Percentiles rank a stretch among this genome's conserved stretches.
Evolutionary conservation across 257 asterid genomes (phyloP).

Genomic region (Capsicum rhomboideum): DNA sequence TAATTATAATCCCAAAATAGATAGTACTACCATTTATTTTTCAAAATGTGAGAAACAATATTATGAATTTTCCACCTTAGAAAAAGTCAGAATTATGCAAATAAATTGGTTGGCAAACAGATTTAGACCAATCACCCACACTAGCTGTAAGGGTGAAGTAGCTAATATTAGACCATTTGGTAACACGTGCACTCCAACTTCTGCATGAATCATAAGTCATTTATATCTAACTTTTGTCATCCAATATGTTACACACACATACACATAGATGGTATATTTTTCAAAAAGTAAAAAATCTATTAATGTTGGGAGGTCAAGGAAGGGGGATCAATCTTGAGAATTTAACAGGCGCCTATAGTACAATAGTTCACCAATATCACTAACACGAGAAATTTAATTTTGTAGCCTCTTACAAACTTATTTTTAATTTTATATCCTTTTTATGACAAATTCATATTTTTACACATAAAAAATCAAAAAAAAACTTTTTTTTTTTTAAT

Average conservation of each 20-base stretch:
- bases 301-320: not conserved
- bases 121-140: not conserved
- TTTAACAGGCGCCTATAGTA: not conserved
- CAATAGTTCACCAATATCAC: too few relatives aligned
- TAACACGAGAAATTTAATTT: too few relatives aligned
- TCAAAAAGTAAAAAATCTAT: not conserved
- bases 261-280: not conserved
- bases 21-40: not conserved
- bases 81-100: not conserved
- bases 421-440: too few relatives aligned
- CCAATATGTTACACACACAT: not conserved
- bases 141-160: not conserved
- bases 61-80: not conserved
- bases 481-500: too few relatives aligned
- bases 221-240: not conserved
- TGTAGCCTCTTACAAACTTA: too few relatives aligned
- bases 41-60: not conserved
- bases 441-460: too few relatives aligned
- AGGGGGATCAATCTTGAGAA: not conserved
- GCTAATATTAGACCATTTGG: not conserved
- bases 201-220: not conserved
- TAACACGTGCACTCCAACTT: not conserved
- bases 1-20: not conserved
- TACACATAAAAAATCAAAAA: too few relatives aligned
- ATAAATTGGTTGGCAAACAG: not conserved